Evolutionary conservation across 2,329 filamentous ascomycete genomes (phyloP), one percentile per base, ranked within the genome.

Genomic region (Aspergillus calidoustus): DNA sequence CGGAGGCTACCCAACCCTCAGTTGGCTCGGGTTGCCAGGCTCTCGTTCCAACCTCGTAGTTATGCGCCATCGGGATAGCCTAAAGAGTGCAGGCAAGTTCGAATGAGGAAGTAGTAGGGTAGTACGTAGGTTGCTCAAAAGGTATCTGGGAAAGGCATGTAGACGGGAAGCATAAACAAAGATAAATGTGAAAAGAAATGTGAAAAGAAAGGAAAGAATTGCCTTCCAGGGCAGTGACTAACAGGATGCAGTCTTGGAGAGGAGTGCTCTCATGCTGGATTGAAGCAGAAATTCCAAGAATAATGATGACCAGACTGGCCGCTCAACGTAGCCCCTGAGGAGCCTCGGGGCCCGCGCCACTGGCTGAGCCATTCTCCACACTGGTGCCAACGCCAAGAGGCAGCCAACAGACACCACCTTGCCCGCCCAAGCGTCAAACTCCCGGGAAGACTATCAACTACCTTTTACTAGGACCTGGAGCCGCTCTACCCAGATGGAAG

Each of bases 21-120:
- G 91, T 91, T 77, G 87, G 83, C 83, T 99, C 95, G 72, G 95
- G 93, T 86, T 98, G 95, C 95, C 95, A 99, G 77, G 93, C 95
- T 87, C 92, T 89, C 74, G 94, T 98, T 76, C 94, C 95, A 76
- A 97, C 88, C 85, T 98, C 93, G 83, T 96, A 98, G 77, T 87
- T 92, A 81, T 96, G 91, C 83, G 92, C 92, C 93, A 97, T 73
- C 60, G 65, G 61, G 60, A 56, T 43, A 51, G 30, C 41, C 53
- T 59, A 44, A 52, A 51, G 28, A 53, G 19, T 57, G 53, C 58
- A 38, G 56, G 53, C 58, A 38, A 54, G 61, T 56, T 58, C 54
- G 23, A 58, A 59, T 41, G 43, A 59, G 53, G 60, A 47, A 41
- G 49, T 38, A 63, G 62, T 56, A 56, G 62, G 65, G 61, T 62